These are phyloP conservation scores for Kodamaea derodonti DNA, from an alignment of 1,139 yeast species.

Conservation along the genomic window DNA sequence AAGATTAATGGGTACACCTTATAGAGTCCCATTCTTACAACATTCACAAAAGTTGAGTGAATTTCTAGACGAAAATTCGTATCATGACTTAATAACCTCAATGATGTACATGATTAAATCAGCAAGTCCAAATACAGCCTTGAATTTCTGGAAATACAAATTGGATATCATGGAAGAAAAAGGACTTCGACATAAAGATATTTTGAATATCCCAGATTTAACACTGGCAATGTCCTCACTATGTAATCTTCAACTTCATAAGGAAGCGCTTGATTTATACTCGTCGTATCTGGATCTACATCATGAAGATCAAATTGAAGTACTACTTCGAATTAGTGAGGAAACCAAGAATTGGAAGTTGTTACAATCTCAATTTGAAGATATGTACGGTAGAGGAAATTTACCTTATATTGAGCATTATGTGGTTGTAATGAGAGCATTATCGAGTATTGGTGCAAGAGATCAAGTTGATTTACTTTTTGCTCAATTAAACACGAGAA, in stretches of 20 bases:
- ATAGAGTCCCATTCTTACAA: constrained; percentile 7
- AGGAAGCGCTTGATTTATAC: constrained; percentile 25
- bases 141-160: constrained; percentile 27
- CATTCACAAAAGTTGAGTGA: constrained; percentile 8
- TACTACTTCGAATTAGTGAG: constrained; percentile 48
- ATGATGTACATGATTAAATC: constrained; percentile 17
- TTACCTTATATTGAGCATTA: constrained; percentile 59
- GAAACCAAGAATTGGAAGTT: constrained; percentile 53
- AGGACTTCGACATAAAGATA: constrained; percentile 1
- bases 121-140: constrained; percentile 18
- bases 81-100: constrained; percentile 22
- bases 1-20: constrained; percentile 16
- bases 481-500: constrained; percentile 43
- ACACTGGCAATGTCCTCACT: constrained; percentile 30
- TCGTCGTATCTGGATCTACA: constrained; percentile 22
- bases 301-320: constrained; percentile 40
- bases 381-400: constrained; percentile 53
- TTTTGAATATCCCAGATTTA: constrained; percentile 15
- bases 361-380: constrained; percentile 61
- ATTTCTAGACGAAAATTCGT: constrained; percentile 7
- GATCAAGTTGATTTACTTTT: constrained; percentile 52
- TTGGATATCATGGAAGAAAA: constrained; percentile 7
- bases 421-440: constrained; percentile 58
- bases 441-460: constrained; percentile 55
- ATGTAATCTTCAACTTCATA: constrained; percentile 17